Percentiles rank a stretch among this genome's conserved stretches.
Evolutionary conservation across 2,329 filamentous ascomycete genomes (phyloP).

Genomic region (Claviceps capensis): DNA sequence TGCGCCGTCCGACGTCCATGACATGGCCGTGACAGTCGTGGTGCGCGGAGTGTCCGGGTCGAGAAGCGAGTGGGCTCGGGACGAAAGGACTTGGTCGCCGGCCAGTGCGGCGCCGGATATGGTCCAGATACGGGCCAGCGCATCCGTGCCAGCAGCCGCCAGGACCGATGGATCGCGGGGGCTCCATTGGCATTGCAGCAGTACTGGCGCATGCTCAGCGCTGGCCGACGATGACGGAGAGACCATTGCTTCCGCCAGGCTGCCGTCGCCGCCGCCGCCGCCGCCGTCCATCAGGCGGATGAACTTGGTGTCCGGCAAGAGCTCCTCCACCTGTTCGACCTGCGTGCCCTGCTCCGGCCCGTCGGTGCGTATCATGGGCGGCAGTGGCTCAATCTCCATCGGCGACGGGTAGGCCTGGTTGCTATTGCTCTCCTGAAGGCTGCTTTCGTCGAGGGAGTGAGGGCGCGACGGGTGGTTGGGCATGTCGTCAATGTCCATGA

Average conservation of each 20-base stretch:
- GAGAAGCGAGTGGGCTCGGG: constrained; percentile 27
- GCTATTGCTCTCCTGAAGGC: constrained; percentile 22
- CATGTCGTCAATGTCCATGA: constrained; percentile 42
- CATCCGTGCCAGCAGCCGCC: constrained; percentile 55
- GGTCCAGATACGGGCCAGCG: constrained; percentile 57
- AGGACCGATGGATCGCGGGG: constrained; percentile 49
- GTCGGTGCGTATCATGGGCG: constrained; percentile 40
- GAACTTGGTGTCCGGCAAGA: constrained; percentile 45
- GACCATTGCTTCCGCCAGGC: constrained; percentile 16
- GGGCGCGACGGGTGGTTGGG: constrained; percentile 14
- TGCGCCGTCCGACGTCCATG: constrained; percentile 45
- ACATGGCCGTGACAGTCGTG: constrained; percentile 43
- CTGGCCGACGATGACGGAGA: constrained; percentile 24
- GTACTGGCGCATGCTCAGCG: constrained; percentile 41
- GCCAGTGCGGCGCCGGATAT: constrained; percentile 33
- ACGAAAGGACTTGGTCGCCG: constrained; percentile 24
- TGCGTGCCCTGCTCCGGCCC: constrained; percentile 52
- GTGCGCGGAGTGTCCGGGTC: constrained; percentile 38
- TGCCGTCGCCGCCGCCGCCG: constrained; percentile 16
- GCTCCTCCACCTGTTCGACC: constrained; percentile 48
- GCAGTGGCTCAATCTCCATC: constrained; percentile 41
- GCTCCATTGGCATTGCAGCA: constrained; percentile 58
- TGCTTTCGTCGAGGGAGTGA: constrained; percentile 8
- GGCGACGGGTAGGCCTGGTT: constrained; percentile 53
- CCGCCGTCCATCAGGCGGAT: constrained; percentile 38